Evolutionary conservation across 139 green algal genomes (phyloP).

Genomic region (Tetradesmus obliquus): DNA sequence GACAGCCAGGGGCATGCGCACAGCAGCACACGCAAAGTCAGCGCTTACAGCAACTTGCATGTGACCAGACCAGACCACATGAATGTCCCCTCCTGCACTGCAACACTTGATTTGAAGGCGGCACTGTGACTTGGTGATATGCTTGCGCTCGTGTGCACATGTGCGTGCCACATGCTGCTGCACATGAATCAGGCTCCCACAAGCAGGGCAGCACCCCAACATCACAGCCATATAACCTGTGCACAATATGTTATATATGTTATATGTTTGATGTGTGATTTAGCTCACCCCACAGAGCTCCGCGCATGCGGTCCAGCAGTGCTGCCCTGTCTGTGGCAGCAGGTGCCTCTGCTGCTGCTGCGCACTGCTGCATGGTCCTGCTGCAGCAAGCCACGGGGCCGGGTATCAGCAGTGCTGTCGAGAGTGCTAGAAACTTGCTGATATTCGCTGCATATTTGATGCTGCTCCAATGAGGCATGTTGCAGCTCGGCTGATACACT

Average conservation of each 20-base stretch:
- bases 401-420: neutral
- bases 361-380: constrained; percentile 7
- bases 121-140: neutral
- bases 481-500: neutral
- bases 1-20: neutral
- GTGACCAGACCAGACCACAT: neutral
- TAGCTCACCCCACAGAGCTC: constrained; percentile 53
- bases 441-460: neutral
- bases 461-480: constrained; percentile 8
- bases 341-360: constrained; percentile 18
- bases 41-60: too few species aligned
- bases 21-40: neutral
- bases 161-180: neutral
- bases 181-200: neutral
- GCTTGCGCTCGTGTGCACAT: neutral
- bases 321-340: neutral
- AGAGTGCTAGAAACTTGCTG: neutral
- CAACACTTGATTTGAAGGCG: neutral
- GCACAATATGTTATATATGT: too few species aligned
- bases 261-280: too few species aligned
- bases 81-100: neutral
- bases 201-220: too few species aligned
- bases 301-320: constrained; percentile 53
- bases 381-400: neutral
- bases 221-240: too few species aligned